Conservation (phyloP, 2,329 filamentous ascomycete genomes). For the Stagonosporopsis vannaccii region DNA sequence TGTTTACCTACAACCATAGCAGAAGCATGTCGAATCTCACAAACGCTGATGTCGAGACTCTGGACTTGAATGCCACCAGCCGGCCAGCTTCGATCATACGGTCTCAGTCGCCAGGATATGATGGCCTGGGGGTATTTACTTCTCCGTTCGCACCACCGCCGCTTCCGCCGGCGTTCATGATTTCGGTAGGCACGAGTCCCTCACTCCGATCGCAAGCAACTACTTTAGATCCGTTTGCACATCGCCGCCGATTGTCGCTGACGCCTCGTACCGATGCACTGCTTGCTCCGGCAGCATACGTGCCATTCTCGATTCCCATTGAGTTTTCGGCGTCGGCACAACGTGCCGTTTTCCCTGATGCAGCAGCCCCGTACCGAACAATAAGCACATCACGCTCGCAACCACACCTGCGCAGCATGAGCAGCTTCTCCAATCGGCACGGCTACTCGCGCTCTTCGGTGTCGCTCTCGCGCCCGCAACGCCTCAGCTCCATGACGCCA, state of each 20-base stretch:
- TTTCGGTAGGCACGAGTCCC: conserved; percentile 19
- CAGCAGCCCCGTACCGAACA: conserved; percentile 24
- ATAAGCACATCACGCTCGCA: conserved; percentile 30
- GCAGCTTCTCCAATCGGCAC: conserved; percentile 26
- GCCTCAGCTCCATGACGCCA: conserved; percentile 36
- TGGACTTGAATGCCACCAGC: conserved; percentile 29
- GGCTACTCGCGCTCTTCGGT: conserved; percentile 38
- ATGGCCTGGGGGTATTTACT: conserved; percentile 37
- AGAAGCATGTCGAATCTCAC: conserved; percentile 26
- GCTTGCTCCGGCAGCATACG: conserved; percentile 25
- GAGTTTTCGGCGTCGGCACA: conserved; percentile 44
- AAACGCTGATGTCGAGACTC: conserved; percentile 37
- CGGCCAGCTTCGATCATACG: conserved; percentile 29
- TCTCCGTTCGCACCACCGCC: conserved; percentile 40
- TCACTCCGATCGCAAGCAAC: conserved; percentile 24
- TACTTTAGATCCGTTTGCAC: conserved; percentile 22
- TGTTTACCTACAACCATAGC: not conserved
- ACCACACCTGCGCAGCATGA: conserved; percentile 25
- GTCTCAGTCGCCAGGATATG: conserved; percentile 27
- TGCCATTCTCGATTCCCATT: conserved; percentile 35
- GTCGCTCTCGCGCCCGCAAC: conserved; percentile 41
- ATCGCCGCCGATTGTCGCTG: conserved; percentile 5
- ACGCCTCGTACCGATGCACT: conserved; percentile 26
- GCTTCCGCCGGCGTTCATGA: conserved; percentile 33
- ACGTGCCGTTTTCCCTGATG: conserved; percentile 41